Base-by-base conservation (phyloP, 306 rosid genomes). In the Ammopiptanthus mongolicus region DNA sequence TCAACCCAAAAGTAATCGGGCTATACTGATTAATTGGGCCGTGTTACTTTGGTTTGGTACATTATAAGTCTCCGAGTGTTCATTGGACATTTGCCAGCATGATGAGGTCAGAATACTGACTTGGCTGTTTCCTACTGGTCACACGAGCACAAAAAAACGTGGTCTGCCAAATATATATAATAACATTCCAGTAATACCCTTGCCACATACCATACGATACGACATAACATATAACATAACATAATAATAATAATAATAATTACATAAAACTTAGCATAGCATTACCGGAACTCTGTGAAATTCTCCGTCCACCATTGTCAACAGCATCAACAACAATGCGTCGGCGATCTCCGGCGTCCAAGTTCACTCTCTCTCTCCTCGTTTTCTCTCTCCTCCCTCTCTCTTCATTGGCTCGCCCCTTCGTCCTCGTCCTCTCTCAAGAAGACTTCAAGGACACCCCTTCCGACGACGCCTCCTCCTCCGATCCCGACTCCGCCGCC, bases 351-450 rank as follows among this genome's bases (percentile, higher is more conserved):
- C 69, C 60, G 10, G 56, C 62, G 74, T 65, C 52, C 23, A 86
- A 73, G 5, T 14, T 83, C 34, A 23, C 44, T n/a, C 17, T 90
- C 74, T 67, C 58, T 58, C 83, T 90, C 57, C 80, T 88, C 21
- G 42, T 78, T 41, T 17, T 90, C 84, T 86, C 81, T 66, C 75
- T 87, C 75, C 65, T 56, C 53, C 79, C 83, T 0, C 46, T 81
- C 44, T 74, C 88, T 62, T 75, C 85, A 77, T 15, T 57, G 61
- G 93, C 96, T 2, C 90, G 95, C 13, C 91, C 88, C 22, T 85
- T 80, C 69, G 86, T 95, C 60, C 90, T 95, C 36, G 84, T 91
- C 51, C 87, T 95, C 67, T 83, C 98, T 0, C 92, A 85, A 64
- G 99, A 95, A 18, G 97, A 95, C 75, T 77, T 87, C 92, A 84